Evolutionary conservation across 305 asterid genomes (phyloP), one percentile per base, ranked within the genome.

Genomic region (Fraxinus xanthoxyloides): DNA sequence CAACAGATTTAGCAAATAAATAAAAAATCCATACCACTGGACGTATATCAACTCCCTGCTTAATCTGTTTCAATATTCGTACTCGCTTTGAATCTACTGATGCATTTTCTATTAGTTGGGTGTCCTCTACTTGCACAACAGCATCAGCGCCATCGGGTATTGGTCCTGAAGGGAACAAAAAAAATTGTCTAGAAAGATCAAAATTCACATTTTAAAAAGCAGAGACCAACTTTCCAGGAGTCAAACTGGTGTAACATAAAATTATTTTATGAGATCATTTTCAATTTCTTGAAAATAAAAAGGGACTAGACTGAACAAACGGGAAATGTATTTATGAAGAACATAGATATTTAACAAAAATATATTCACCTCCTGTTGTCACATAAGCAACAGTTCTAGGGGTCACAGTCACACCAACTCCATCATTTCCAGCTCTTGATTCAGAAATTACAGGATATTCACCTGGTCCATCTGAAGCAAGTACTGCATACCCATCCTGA

Each of bases 371-470:
- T 86, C 98, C 99, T 31, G 98, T 96, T 30, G 99, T 96, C 75
- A 96, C 94, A 76, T 94, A 96, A 63, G 99, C 95, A 86, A 91
- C 82, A 78, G 94, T 93, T 87, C 98, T 98, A 31, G 95, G 87
- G 56, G 92, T 88, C 83, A 96, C 88, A 9, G 89, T 89, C 79
- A 88, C 90, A 34, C 92, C 97, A 82, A 93, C 67, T 36, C 89
- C 99, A 86, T 96, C 98, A 86, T 94, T 90, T 80, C 98, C 99
- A 0, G 99, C 98, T 89, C 99, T 93, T 1, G 92, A 93, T 92
- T 94, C 98, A 0, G 93, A 87, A 81, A 94, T 91, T 48, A 96
- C 94, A 43, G 95, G 90, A 89, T 93, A 96, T 79, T 89, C 97
- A 35, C 99, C 99, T 6, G 93, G 93, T 74, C 99, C 98, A 86